A percentile compares a stretch with the other conserved stretches of the same genome.
These are phyloP conservation scores for Parasarocladium wereldwijsianum DNA, from an alignment of 2,329 filamentous ascomycete genomes.

Conservation along the genomic window DNA sequence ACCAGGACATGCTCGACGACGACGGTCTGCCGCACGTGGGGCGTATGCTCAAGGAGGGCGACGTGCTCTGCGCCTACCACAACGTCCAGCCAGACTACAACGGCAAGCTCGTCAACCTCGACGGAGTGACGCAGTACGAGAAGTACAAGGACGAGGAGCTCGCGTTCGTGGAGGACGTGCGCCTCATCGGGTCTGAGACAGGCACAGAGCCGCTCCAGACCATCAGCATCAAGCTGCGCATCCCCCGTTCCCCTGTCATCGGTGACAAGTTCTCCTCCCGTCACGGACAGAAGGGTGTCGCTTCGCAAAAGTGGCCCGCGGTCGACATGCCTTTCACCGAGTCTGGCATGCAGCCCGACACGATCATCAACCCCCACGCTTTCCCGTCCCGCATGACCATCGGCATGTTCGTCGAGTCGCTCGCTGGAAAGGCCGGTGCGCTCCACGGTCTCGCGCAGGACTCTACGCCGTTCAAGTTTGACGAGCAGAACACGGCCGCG, in stretches of 20 bases:
- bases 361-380: conserved; percentile 98
- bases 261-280: conserved; percentile 99
- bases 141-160: conserved; percentile 89
- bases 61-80: conserved; percentile 80
- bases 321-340: conserved; percentile 95
- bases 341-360: conserved; percentile 87
- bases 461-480: conserved; percentile 87
- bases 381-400: conserved; percentile 99
- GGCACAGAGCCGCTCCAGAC: conserved; percentile 75
- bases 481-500: conserved; percentile 78
- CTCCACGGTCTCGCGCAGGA: conserved; percentile 94
- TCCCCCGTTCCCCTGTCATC: conserved; percentile 81
- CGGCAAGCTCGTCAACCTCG: conserved; percentile 69
- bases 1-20: conserved; percentile 61
- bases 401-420: conserved; percentile 95
- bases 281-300: conserved; percentile 96
- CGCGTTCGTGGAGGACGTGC: conserved; percentile 84
- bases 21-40: conserved; percentile 81
- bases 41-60: conserved; percentile 61
- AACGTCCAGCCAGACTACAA: conserved; percentile 69
- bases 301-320: conserved; percentile 87
- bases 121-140: conserved; percentile 73
- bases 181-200: conserved; percentile 72
- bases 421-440: conserved; percentile 88
- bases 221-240: conserved; percentile 81